Conservation (phyloP, 176 grass and related monocot genomes). For the Cymbopogon citratus region DNA sequence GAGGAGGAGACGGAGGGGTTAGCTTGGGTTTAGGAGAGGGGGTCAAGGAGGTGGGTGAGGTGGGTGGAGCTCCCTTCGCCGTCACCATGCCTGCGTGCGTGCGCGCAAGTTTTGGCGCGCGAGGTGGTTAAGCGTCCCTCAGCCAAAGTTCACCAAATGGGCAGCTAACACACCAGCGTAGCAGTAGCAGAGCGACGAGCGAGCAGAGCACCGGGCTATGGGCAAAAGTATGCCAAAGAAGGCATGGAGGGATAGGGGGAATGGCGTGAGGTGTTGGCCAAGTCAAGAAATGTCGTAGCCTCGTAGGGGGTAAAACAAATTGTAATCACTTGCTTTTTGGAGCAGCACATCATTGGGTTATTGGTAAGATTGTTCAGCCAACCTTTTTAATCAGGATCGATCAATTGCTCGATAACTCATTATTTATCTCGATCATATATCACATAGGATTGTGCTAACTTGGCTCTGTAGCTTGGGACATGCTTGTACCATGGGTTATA, state of each 20-base stretch:
- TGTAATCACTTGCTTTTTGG: neutral
- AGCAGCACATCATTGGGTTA: neutral
- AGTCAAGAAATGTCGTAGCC: neutral
- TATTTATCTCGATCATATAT: neutral
- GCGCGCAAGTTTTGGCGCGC: conserved; percentile 24
- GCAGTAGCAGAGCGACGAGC: neutral
- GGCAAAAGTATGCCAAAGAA: neutral
- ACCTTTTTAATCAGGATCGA: neutral
- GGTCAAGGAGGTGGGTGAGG: conserved; percentile 52
- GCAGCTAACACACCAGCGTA: conserved; percentile 35
- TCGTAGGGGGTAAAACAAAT: neutral
- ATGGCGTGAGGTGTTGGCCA: neutral
- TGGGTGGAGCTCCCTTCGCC: conserved; percentile 28
- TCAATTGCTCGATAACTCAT: neutral
- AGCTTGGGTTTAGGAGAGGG: conserved; percentile 51
- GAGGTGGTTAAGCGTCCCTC: conserved; percentile 43
- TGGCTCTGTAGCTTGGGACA: too few relatives aligned
- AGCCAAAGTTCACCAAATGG: conserved; percentile 50
- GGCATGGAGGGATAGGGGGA: neutral
- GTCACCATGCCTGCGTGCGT: neutral
- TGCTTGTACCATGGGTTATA: neutral
- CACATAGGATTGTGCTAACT: neutral
- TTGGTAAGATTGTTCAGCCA: neutral
- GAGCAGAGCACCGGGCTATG: neutral
- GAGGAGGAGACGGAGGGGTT: neutral